These are phyloP conservation scores for Sugiyamaella japonica DNA, from an alignment of 1,139 yeast species.

Conservation along the genomic window DNA sequence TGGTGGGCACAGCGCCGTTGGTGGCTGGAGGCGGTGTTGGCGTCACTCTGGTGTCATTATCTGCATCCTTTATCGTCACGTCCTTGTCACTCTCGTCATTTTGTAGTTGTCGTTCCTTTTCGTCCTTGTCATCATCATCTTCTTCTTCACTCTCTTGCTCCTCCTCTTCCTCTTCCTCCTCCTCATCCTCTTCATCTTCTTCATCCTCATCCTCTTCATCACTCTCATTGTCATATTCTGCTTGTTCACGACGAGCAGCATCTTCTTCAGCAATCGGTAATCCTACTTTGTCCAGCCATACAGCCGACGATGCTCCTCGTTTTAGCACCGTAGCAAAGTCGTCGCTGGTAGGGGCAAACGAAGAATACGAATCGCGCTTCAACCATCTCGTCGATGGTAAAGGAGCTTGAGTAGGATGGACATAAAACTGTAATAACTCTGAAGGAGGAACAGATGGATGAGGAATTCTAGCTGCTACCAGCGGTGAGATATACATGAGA, in stretches of 20 bases:
- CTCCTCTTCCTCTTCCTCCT: slow-evolving; percentile 23
- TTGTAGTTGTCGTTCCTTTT: slow-evolving; percentile 19
- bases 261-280: slow-evolving; percentile 42
- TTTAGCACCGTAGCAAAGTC: slow-evolving; percentile 68
- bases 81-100: slow-evolving; percentile 17
- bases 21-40: slow-evolving; percentile 23
- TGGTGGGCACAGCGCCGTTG: neutral
- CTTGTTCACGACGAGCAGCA: slow-evolving; percentile 20
- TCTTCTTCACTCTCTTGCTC: slow-evolving; percentile 19
- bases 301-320: slow-evolving; percentile 59
- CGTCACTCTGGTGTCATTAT: neutral
- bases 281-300: slow-evolving; percentile 81
- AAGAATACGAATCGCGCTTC: slow-evolving; percentile 58
- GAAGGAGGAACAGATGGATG: slow-evolving; percentile 65
- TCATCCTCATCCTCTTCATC: slow-evolving; percentile 21
- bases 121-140: slow-evolving; percentile 22
- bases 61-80: slow-evolving; percentile 23
- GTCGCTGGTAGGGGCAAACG: slow-evolving; percentile 80
- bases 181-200: slow-evolving; percentile 20
- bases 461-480: slow-evolving; percentile 49
- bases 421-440: slow-evolving; percentile 66
- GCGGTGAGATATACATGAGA: slow-evolving; percentile 55
- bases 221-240: slow-evolving; percentile 22
- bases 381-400: slow-evolving; percentile 84
- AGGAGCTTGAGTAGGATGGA: slow-evolving; percentile 87